Evolutionary conservation across 1,139 yeast genomes (phyloP), one percentile per base, ranked within the genome.

Genomic region (Wickerhamomyces sp.): DNA sequence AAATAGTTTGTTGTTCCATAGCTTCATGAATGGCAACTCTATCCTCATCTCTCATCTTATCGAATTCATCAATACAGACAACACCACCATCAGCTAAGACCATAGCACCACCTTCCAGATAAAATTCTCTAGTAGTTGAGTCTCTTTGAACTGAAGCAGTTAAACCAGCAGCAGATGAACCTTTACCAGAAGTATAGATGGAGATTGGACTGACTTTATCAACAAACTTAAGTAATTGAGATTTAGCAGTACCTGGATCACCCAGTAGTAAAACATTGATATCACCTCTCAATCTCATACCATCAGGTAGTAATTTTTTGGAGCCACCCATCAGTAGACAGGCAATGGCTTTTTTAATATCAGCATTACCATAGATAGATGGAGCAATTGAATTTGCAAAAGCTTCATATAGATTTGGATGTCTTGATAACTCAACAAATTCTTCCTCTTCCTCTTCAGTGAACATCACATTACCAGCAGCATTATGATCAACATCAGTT

Each of bases 1-100:
- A 91, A 55, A 93, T 93, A 0, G 99, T 93, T 68, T 93, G 99
- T 68, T 93, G 99, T 71, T 93, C 99, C 99, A 93, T 93, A 9
- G 99, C 99, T 73, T 93, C 99, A 66, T 93, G 99, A 58, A 93
- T 94, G 0, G 99, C 99, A 35, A 93, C 99, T 65, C 99, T 78
- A 67, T 94, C 99, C 65, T 93, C 99, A 62, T 94, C 99, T 67
- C 98, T 78, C 99, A 93, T 93, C 70, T 93, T 93, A 68, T 93
- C 99, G 62, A 93, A 93, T 73, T 93, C 99, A 73, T 93, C 99
- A 62, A 93, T 94, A 76, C 99, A 93, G 41, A 93, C 98, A 42
- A 93, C 97, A 57, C 99, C 99, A 37, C 99, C 98, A 68, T 93
- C 99, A 0, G 99, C 99, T 47, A 93, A 73, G 18, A 93, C 99